phyloP scores from a whole-genome alignment of 2,329 filamentous ascomycete genomes.

The Colletotrichum nymphaeae region DNA sequence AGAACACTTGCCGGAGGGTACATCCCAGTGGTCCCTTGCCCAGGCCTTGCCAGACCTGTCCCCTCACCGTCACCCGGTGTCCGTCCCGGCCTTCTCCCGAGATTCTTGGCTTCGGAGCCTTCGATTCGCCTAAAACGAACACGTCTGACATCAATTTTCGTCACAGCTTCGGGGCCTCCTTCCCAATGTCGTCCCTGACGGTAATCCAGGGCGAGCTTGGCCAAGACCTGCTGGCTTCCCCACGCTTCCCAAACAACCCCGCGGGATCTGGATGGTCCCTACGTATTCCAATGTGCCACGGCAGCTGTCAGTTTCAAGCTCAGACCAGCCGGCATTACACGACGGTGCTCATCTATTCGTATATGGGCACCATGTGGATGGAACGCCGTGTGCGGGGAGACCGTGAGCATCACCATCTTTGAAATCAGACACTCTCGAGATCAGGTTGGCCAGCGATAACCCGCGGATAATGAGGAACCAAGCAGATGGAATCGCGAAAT shows the following conservation, averaged over 20 bases:
- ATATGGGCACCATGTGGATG: neutral
- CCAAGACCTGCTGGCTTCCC: neutral
- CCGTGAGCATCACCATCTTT: neutral
- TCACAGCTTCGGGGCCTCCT: constrained; percentile 15
- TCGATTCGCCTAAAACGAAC: neutral
- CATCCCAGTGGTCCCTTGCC: neutral
- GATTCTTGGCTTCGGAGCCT: neutral
- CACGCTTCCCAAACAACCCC: neutral
- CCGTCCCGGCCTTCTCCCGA: neutral
- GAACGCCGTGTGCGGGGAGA: constrained; percentile 3
- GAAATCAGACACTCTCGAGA: neutral
- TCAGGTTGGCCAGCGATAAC: neutral
- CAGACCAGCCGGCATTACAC: constrained; percentile 1
- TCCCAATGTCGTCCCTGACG: neutral
- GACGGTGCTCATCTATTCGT: neutral
- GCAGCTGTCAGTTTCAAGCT: constrained; percentile 15
- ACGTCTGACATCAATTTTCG: constrained; percentile 23
- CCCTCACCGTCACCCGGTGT: neutral
- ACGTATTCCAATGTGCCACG: neutral
- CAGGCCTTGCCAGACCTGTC: neutral
- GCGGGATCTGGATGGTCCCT: neutral
- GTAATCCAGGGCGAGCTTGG: neutral
- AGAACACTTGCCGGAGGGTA: constrained; percentile 7
- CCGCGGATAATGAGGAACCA: neutral
- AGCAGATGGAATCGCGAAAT: constrained; percentile 24